Percentiles rank a stretch among this genome's conserved stretches.
Evolutionary conservation across 495 filamentous ascomycete species (phyloP).

Genomic region (Staphylotrichum longicolle): DNA sequence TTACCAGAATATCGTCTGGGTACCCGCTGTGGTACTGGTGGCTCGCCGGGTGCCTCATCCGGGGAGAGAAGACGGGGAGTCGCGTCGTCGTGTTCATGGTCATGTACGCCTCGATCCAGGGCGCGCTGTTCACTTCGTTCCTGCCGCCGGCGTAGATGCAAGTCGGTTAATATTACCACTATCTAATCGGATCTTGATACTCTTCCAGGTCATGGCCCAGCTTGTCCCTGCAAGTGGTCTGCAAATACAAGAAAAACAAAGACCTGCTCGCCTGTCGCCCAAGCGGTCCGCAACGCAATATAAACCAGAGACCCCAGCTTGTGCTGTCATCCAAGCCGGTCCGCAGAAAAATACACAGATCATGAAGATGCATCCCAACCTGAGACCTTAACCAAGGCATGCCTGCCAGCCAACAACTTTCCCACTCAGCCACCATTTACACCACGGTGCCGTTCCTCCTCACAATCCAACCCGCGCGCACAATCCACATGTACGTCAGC

Average conservation of each 20-base stretch:
- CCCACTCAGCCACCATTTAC: not conserved
- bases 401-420: not conserved
- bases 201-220: too few relatives aligned
- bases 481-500: constrained; percentile 43
- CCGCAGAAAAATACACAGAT: too few relatives aligned
- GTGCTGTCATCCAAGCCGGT: too few relatives aligned
- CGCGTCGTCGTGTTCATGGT: constrained; percentile 59
- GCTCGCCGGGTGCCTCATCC: constrained; percentile 48
- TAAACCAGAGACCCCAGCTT: too few relatives aligned
- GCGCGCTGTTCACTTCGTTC: constrained; percentile 83
- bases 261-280: too few relatives aligned
- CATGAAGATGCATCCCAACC: too few relatives aligned
- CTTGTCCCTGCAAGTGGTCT: too few relatives aligned
- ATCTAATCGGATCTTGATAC: too few relatives aligned
- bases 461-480: constrained; percentile 41
- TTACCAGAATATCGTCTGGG: constrained; percentile 82
- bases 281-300: too few relatives aligned
- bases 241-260: too few relatives aligned
- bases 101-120: constrained; percentile 78
- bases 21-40: constrained; percentile 92
- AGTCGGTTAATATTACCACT: not conserved
- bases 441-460: not conserved
- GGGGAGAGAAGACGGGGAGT: constrained; percentile 30
- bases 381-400: too few relatives aligned
- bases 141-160: constrained; percentile 72